phyloP scores from a whole-genome alignment of 139 green algal species.

The Chlamydomonas sphaeroides region DNA sequence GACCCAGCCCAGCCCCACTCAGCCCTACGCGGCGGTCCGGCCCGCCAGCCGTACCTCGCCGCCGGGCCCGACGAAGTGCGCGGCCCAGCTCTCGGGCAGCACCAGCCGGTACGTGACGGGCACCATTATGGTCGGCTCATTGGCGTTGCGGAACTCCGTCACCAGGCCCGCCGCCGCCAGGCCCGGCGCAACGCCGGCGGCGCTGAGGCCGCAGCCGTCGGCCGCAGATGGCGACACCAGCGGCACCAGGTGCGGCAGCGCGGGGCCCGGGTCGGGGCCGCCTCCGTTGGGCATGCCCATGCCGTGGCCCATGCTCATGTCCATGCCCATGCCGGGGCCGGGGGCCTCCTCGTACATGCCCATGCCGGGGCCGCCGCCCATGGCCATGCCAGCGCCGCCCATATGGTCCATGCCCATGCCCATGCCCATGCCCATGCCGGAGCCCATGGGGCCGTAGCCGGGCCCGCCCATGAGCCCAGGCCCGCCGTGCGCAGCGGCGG shows the following conservation, averaged over 20 bases:
- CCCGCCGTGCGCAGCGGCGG: no score
- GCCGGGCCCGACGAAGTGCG: slow-evolving; percentile 24
- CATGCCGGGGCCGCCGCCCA: not conserved
- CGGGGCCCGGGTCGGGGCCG: no score
- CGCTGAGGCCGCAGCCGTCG: not conserved
- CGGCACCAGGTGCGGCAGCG: not conserved
- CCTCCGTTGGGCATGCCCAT: not conserved
- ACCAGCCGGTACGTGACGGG: slow-evolving; percentile 18
- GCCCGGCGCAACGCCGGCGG: not conserved
- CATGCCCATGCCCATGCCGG: not conserved
- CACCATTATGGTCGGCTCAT: not conserved
- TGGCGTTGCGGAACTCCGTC: not conserved
- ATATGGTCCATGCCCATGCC: not conserved
- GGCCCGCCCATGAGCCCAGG: no score
- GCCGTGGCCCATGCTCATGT: slow-evolving; percentile 15
- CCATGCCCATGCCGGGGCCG: slow-evolving; percentile 24
- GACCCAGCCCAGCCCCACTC: no score
- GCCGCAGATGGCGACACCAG: not conserved
- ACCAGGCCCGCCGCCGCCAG: not conserved
- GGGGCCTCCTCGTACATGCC: no score
- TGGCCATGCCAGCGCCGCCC: not conserved
- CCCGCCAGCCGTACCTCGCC: slow-evolving; percentile 11
- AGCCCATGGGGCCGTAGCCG: no score
- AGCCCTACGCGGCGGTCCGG: not conserved
- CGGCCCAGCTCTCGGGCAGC: slow-evolving; percentile 19